These are phyloP conservation scores for Ascochyta pisi DNA, from an alignment of 2,329 filamentous ascomycete genomes.

Conservation along the genomic window DNA sequence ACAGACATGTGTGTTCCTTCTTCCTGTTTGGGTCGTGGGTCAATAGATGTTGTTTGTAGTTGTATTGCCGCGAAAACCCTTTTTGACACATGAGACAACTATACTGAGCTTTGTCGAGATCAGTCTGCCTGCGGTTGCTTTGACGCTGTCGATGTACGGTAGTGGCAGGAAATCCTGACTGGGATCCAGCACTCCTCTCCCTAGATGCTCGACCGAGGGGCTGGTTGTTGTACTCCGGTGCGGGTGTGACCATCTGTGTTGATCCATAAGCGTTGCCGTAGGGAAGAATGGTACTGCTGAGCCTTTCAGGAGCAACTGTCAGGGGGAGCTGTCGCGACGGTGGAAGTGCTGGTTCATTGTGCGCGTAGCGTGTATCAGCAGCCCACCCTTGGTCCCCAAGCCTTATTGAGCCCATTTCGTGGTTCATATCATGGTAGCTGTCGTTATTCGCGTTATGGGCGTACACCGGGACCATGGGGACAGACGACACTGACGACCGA, in stretches of 20 bases:
- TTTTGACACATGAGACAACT: constrained; percentile 74
- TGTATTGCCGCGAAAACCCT: constrained; percentile 83
- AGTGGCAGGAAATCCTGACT: constrained; percentile 8
- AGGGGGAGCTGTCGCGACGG: constrained; percentile 28
- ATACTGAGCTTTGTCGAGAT: constrained; percentile 57
- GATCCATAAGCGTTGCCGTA: constrained; percentile 37
- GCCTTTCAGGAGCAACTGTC: constrained; percentile 44
- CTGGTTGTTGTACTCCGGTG: constrained; percentile 21
- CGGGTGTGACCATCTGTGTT: constrained; percentile 19
- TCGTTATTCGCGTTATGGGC: constrained; percentile 42
- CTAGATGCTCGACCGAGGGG: constrained; percentile 19
- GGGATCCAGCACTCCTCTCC: constrained; percentile 23
- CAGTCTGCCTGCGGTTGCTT: constrained; percentile 28
- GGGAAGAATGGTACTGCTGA: constrained; percentile 29
- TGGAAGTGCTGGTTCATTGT: constrained; percentile 21
- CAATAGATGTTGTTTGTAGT: constrained; percentile 85
- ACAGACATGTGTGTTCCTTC: constrained; percentile 73
- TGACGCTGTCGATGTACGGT: constrained; percentile 11
- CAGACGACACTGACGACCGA: constrained; percentile 44
- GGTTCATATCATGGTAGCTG: constrained; percentile 34
- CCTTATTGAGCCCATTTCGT: constrained; percentile 14
- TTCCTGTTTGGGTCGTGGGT: constrained; percentile 78
- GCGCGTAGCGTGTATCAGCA: constrained; percentile 27
- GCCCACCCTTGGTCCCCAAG: constrained; percentile 38
- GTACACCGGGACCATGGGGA: constrained; percentile 41